These are phyloP conservation scores for Lodderomyces beijingensis DNA, from an alignment of 1,139 yeast genomes.

Conservation along the genomic window DNA sequence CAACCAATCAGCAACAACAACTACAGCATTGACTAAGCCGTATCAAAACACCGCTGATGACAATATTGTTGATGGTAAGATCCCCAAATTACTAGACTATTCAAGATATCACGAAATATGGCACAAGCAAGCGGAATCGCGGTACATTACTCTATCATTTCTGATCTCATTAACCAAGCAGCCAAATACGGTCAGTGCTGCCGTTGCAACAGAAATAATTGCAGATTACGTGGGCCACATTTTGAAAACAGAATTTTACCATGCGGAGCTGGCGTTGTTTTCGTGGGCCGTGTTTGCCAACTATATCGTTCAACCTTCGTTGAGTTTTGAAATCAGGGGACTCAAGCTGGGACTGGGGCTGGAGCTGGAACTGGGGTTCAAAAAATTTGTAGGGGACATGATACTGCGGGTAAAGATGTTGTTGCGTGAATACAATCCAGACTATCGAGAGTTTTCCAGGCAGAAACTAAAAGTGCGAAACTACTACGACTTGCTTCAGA, in stretches of 20 bases:
- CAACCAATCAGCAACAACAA: conserved; percentile 4
- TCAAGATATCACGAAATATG: conserved; percentile 42
- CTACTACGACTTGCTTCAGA: conserved; percentile 36
- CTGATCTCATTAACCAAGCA: conserved; percentile 32
- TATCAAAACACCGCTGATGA: too few species aligned
- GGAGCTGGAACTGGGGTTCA: conserved; percentile 25
- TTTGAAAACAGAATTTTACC: conserved; percentile 41
- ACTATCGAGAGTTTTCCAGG: conserved; percentile 34
- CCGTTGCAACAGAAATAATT: conserved; percentile 47
- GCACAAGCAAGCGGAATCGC: conserved; percentile 21
- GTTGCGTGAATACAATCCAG: conserved; percentile 8
- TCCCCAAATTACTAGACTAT: conserved; percentile 15
- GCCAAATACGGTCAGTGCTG: conserved; percentile 24
- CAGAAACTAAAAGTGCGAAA: conserved; percentile 41
- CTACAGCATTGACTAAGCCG: neutral
- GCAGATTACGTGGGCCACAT: conserved; percentile 40
- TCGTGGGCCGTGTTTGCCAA: conserved; percentile 54
- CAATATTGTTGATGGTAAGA: conserved; percentile 1
- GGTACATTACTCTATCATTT: conserved; percentile 34
- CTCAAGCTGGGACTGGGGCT: conserved; percentile 22
- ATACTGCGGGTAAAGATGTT: conserved; percentile 16
- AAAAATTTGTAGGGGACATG: conserved; percentile 21
- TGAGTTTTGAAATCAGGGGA: conserved; percentile 50
- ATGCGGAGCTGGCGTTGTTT: conserved; percentile 47
- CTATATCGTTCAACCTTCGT: conserved; percentile 44